Base-by-base conservation (phyloP, 192 early-diverging fungal species). In the Linnemannia hyalina region DNA sequence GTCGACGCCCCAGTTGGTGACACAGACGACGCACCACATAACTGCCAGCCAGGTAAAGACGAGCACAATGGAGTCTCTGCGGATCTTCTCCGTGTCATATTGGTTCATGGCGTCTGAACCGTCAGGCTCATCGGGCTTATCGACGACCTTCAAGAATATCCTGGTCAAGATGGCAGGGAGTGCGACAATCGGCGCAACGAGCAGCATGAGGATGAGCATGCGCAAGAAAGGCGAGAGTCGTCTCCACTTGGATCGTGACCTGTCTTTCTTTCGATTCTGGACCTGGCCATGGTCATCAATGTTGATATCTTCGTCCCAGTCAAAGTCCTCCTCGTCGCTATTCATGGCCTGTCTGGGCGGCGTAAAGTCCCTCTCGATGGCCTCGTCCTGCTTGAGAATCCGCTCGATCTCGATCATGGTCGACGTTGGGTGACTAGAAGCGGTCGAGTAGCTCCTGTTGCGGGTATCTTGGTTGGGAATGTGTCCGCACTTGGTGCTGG, bases 171-270 rank as follows among this genome's bases (percentile, higher is more conserved):
- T 88, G 2, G 89, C 88, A 16, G 93, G 93, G 35, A 88, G 81
- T 32, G 91, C 90, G 22, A 93, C 77, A 23, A 93, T 74, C 13
- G 90, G 88, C 15, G 91, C 90, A 29, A 91, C 90, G 9, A 88
- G 81, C 0, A 92, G n/a, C 89, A 92, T 92, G 44, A 92, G 87
- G 44, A 88, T 80, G 60, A 92, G 68, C 44, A 92, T 90, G 9
- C 93, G 89, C 49, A 93, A 52, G 55, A 77, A 86, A 18, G 92
- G 77, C 40, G 93, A 91, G 77, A 92, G 92, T 79, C 89, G 81
- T 47, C 90, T 89, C 92, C 92, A 92, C 29, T 80, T 80, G 13
- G 84, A 82, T 52, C 84, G 84, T n/a, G 36, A 16, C 35, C 36
- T 80, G 26, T 80, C 44, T 23, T 77, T 74, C 23, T 73, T 74